phyloP scores from a whole-genome alignment of 2,329 filamentous ascomycete species.

The Phoma herbarum region DNA sequence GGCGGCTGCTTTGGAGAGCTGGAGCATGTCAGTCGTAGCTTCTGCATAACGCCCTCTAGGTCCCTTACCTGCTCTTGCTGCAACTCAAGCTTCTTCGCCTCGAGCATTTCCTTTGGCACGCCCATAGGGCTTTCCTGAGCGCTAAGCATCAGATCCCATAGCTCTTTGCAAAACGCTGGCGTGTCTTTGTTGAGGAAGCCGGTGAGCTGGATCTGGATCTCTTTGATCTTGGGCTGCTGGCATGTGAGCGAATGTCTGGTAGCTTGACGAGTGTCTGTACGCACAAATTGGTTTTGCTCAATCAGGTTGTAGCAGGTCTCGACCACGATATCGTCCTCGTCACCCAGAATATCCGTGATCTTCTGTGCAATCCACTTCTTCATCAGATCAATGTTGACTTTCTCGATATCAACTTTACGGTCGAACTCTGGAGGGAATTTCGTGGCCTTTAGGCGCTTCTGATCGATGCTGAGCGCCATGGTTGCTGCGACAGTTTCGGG shows the following conservation, averaged over 20 bases:
- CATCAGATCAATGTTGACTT: conserved; percentile 97
- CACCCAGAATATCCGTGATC: conserved; percentile 87
- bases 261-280: conserved; percentile 47
- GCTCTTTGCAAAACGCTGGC: conserved; percentile 85
- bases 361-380: conserved; percentile 97
- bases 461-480: conserved; percentile 87
- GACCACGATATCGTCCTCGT: conserved; percentile 94
- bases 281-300: conserved; percentile 79
- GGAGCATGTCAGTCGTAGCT: conserved; percentile 54
- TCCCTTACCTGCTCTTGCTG: conserved; percentile 85
- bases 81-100: conserved; percentile 94
- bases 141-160: conserved; percentile 92
- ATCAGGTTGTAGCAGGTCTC: conserved; percentile 77
- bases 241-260: conserved; percentile 23
- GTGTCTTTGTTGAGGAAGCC: conserved; percentile 96
- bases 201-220: conserved; percentile 90
- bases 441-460: conserved; percentile 87
- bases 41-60: background rate
- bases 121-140: conserved; percentile 88
- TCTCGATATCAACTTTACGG: conserved; percentile 95
- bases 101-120: conserved; percentile 91
- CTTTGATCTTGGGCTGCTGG: conserved; percentile 89
- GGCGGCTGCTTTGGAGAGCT: conserved; percentile 83
- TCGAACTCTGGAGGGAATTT: conserved; percentile 95
- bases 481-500: conserved; percentile 29